phyloP scores from a whole-genome alignment of 768 basidiomycete species.

The Hygrophorus russula region DNA sequence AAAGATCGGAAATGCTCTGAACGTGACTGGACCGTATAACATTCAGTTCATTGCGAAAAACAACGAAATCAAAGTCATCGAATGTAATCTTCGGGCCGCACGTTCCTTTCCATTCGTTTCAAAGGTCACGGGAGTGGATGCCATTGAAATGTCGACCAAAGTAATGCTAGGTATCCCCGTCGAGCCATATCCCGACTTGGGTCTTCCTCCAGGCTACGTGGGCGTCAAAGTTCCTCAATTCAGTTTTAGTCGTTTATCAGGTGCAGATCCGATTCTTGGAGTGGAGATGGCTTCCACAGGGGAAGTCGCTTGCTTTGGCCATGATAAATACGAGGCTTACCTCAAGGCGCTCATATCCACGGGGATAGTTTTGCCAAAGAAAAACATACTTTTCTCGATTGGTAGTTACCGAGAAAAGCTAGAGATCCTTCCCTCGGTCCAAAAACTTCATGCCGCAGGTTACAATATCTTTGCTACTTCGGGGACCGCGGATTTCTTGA shows the following conservation, averaged over 20 bases:
- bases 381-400: slow-evolving; percentile 95
- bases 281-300: slow-evolving; percentile 99
- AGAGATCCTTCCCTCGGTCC: slow-evolving; percentile 89
- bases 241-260: slow-evolving; percentile 92
- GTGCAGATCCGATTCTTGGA: slow-evolving; percentile 94
- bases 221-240: slow-evolving; percentile 99
- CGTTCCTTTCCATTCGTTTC: slow-evolving; percentile 99
- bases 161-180: slow-evolving; percentile 92
- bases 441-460: slow-evolving; percentile 87
- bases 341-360: slow-evolving; percentile 95
- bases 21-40: slow-evolving; percentile 97
- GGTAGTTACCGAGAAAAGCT: slow-evolving; percentile 97
- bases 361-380: slow-evolving; percentile 89
- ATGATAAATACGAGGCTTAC: slow-evolving; percentile 97
- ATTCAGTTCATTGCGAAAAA: slow-evolving; percentile 99
- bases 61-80: slow-evolving; percentile 99
- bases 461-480: slow-evolving; percentile 96
- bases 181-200: slow-evolving; percentile 81
- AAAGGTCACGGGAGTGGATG: slow-evolving; percentile 95
- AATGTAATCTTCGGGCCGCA: slow-evolving; percentile 96
- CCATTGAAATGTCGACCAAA: slow-evolving; percentile 98
- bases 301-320: slow-evolving; percentile 97
- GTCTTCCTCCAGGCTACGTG: slow-evolving; percentile 87
- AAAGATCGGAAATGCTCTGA: slow-evolving; percentile 95
- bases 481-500: slow-evolving; percentile 95